phyloP scores from a whole-genome alignment of 805 yeast genomes.

The Metschnikowia aberdeeniae region DNA sequence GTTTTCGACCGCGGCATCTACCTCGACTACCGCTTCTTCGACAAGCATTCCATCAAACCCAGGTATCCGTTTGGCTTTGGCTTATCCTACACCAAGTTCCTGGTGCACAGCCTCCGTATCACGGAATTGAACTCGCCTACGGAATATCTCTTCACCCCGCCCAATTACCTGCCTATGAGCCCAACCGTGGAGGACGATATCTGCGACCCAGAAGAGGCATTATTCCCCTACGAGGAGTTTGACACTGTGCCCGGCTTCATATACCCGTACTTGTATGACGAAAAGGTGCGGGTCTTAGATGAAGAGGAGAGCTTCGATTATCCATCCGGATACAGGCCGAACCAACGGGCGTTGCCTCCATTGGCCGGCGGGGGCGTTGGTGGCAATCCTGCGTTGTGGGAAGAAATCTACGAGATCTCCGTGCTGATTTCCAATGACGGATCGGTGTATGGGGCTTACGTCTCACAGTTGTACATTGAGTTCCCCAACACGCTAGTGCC shows the following conservation, averaged over 20 bases:
- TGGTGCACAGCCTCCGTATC: conserved; percentile 34
- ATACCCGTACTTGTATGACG: conserved; percentile 50
- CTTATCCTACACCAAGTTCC: conserved; percentile 48
- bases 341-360: conserved; percentile 34
- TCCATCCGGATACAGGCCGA: conserved; percentile 36
- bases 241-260: conserved; percentile 52
- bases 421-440: conserved; percentile 50
- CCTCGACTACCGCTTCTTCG: conserved; percentile 56
- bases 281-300: conserved; percentile 29
- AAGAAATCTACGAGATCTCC: conserved; percentile 41
- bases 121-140: conserved; percentile 41
- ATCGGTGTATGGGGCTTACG: conserved; percentile 42
- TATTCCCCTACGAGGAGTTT: conserved; percentile 49
- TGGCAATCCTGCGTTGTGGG: conserved; percentile 61
- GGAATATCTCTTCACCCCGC: conserved; percentile 44
- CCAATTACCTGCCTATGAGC: conserved; percentile 42
- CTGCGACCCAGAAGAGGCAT: conserved; percentile 51
- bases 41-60: conserved; percentile 51
- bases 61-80: conserved; percentile 63
- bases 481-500: conserved; percentile 44
- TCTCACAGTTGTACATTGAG: conserved; percentile 51
- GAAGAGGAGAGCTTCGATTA: conserved; percentile 37
- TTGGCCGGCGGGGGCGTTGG: conserved; percentile 51
- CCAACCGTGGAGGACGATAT: conserved; percentile 43
- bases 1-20: conserved; percentile 45